Evolutionary conservation across 345 rosid species (phyloP), one percentile per base, ranked within the genome.

Genomic region (Populus davidiana): DNA sequence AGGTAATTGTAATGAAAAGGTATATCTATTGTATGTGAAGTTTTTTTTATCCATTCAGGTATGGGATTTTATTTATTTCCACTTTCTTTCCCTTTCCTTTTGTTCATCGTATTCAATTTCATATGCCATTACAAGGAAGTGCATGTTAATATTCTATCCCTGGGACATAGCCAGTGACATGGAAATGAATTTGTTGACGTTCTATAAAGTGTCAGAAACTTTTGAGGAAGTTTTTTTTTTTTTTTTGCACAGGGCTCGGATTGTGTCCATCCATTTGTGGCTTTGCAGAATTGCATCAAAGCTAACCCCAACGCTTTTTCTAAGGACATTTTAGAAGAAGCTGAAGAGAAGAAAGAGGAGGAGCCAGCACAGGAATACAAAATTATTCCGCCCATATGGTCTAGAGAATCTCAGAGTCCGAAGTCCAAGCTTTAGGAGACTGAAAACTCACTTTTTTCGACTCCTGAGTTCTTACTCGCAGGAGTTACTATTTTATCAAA

Each of bases 261-360:
- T 72, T 93, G 99, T 47, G 90, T 93, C 75, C 81, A 82, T 72
- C 96, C 94, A 10, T 92, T 95, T 67, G 87, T 95, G 54, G 93
- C 97, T 56, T 84, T 95, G 85, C 99, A 93, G 86, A 85, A 75
- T 71, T 93, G 98, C 81, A 90, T 95, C 65, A 92, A 92, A 84
- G 89, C 81, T 8, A 88, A 93, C 64, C 99, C 99, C 0, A 71
- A 78, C 66, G 96, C 94, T 67, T 95, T 93, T 83, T 84, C 95
- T 6, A 87, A 87, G 82, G 89, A 87, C 8, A 78, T 87, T 77
- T 56, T 78, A 59, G 89, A 78, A 44, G 91, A 77, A 17, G 85
- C 82, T 1, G 76, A 83, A 69, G 84, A 73, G 50, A 79, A 83
- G 86, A 83, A 80, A 68, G 88, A 86, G 43, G 91, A 88, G 80